Conservation (phyloP, 805 yeast species). For the Saccharomycodes ludwigii region DNA sequence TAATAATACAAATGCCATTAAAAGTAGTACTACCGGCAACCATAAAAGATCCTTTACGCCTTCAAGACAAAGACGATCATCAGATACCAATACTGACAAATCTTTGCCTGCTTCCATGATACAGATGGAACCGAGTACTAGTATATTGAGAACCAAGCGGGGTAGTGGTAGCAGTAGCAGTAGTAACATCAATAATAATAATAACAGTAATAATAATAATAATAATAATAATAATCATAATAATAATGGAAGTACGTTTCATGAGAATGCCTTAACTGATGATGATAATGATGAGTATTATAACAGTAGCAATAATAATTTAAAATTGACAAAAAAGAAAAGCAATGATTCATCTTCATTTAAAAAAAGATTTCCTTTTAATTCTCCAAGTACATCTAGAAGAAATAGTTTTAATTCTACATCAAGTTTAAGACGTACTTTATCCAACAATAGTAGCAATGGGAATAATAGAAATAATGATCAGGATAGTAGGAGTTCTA, state of each 20-base stretch:
- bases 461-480: slow-evolving; percentile 4
- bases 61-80: slow-evolving; percentile 11
- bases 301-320: slow-evolving; percentile 7
- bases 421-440: no score
- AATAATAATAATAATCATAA: slow-evolving; percentile 22
- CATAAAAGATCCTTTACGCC: not conserved
- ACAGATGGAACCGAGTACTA: slow-evolving; percentile 58
- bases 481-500: slow-evolving; percentile 6
- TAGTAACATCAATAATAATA: no score
- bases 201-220: no score
- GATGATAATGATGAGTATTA: slow-evolving; percentile 17
- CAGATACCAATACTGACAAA: slow-evolving; percentile 21
- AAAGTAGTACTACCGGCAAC: slow-evolving; percentile 5
- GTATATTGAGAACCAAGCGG: slow-evolving; percentile 40
- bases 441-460: no score
- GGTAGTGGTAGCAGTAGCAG: slow-evolving; percentile 26
- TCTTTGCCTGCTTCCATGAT: slow-evolving; percentile 58
- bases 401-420: no score
- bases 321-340: no score
- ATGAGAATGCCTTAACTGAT: slow-evolving; percentile 20
- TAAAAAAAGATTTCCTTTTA: no score
- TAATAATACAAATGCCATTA: no score
- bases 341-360: no score
- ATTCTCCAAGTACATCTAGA: no score
- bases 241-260: slow-evolving; percentile 9